Percentiles rank a stretch among this genome's conserved stretches.
Evolutionary conservation across 2,329 filamentous ascomycete genomes (phyloP).

Genomic region (Calonectria hongkongensis): DNA sequence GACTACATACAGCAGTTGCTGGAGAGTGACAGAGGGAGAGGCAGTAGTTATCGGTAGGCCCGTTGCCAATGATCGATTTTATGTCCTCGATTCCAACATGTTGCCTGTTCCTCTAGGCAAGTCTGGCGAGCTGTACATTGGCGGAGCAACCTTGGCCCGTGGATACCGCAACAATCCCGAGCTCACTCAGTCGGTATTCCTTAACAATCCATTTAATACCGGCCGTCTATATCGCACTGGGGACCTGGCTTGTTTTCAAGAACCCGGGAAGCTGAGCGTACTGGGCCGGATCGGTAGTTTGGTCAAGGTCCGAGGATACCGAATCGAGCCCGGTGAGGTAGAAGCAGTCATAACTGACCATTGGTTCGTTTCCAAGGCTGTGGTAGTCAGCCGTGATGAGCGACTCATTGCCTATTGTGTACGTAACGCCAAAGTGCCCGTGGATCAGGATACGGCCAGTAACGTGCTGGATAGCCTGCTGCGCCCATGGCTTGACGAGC

Average conservation of each 20-base stretch:
- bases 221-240: slow-evolving; percentile 1
- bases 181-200: not conserved
- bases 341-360: slow-evolving; percentile 1
- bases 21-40: not conserved
- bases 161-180: not conserved
- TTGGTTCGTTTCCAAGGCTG: not conserved
- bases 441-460: not conserved
- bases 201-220: not conserved
- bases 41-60: not conserved
- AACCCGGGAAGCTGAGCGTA: not conserved
- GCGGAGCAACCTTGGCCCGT: not conserved
- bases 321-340: not conserved
- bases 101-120: not conserved
- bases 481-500: not conserved
- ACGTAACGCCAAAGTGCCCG: not conserved
- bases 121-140: not conserved
- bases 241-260: not conserved
- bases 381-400: not conserved
- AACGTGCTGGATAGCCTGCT: not conserved
- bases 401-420: not conserved
- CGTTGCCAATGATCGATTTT: not conserved
- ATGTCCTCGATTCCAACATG: not conserved
- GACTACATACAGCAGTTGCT: not conserved
- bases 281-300: not conserved
- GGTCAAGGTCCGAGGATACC: not conserved